phyloP scores from a whole-genome alignment of 1,284 basidiomycete genomes.

The Sporisorium iseilematis-ciliati region DNA sequence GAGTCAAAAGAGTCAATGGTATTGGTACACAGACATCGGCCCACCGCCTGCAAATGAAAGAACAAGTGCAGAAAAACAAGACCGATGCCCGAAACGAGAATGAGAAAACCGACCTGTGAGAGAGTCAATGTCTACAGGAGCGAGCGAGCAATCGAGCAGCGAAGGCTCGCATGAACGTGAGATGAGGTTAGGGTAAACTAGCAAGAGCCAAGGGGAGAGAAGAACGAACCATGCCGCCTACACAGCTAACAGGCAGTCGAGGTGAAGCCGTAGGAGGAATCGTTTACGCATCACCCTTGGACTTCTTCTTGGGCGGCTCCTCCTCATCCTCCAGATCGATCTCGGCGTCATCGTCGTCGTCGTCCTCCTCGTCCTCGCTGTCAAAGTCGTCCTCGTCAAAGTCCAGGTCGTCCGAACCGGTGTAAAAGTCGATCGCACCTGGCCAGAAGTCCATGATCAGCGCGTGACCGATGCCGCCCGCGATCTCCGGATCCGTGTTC shows the following conservation, averaged over 20 bases:
- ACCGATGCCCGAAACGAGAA: neutral
- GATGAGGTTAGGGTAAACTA: neutral
- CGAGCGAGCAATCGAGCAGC: constrained; percentile 13
- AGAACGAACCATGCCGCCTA: neutral
- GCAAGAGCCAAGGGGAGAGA: neutral
- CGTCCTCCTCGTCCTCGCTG: constrained; percentile 60
- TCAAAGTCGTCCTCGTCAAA: constrained; percentile 61
- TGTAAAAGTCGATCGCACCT: constrained; percentile 64
- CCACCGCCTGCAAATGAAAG: neutral
- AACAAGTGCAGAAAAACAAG: constrained; percentile 5
- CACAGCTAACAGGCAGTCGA: no score
- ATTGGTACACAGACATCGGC: constrained; percentile 20
- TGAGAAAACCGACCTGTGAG: constrained; percentile 6
- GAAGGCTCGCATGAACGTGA: neutral
- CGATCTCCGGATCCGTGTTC: constrained; percentile 54
- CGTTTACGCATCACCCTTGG: constrained; percentile 49
- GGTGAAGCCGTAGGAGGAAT: neutral
- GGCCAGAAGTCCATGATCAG: constrained; percentile 67
- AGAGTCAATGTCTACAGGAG: constrained; percentile 15
- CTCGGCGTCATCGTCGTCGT: constrained; percentile 62
- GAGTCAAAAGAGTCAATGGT: constrained; percentile 6
- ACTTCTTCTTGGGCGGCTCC: constrained; percentile 62
- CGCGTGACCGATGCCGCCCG: constrained; percentile 61
- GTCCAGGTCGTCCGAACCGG: constrained; percentile 57
- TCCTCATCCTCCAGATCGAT: constrained; percentile 67